Base-by-base conservation (phyloP, 2,329 filamentous ascomycete genomes). In the Beauveria sp. region DNA sequence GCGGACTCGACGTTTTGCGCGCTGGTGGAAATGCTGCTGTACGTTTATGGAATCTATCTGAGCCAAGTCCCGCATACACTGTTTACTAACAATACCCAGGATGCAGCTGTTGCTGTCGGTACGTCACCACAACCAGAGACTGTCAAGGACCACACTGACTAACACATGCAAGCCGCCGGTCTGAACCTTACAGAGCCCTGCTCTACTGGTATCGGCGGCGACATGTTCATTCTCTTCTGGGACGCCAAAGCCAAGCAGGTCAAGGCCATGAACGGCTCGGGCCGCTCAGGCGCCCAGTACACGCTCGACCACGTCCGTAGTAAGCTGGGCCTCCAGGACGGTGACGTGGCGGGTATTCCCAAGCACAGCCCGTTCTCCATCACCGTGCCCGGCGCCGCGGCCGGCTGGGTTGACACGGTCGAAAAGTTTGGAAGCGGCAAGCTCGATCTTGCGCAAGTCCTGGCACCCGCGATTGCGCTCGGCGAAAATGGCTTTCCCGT, bases 151-250 rank as follows among this genome's bases (percentile, higher is more conserved):
- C 16, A 10, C 22, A 1, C 7, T 38, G 45, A 18, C 38, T 55
- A 63, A 57, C 30, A n/a, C 5, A 5, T 5, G 3, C 4, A 62
- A 91, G 93, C 95, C 50, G 95, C 95, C 38, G 92, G 87, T 5
- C 80, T 99, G 61, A 98, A 97, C 75, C 84, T 98, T 71, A 96
- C 93, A 0, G 95, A 99, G 72, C 95, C 95, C 8, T 86, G 87
- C 63, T 95, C 90, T 6, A 98, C 95, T 0, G 95, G 95, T 46
- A 97, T 99, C 63, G 95, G 95, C 62, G 95, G 95, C 65, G 95
- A 99, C 76, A 92, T 96, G 86, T 99, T 98, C 77, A 93, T 93
- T 73, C 84, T 98, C 42, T 97, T 86, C 80, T 98, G 93, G 78
- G 85, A 96, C 71, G 91, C 91, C 47, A 84, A 88, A 67, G 90